Evolutionary conservation across 2,329 filamentous ascomycete genomes (phyloP), one percentile per base, ranked within the genome.

Genomic region (Arthroderma uncinatum): DNA sequence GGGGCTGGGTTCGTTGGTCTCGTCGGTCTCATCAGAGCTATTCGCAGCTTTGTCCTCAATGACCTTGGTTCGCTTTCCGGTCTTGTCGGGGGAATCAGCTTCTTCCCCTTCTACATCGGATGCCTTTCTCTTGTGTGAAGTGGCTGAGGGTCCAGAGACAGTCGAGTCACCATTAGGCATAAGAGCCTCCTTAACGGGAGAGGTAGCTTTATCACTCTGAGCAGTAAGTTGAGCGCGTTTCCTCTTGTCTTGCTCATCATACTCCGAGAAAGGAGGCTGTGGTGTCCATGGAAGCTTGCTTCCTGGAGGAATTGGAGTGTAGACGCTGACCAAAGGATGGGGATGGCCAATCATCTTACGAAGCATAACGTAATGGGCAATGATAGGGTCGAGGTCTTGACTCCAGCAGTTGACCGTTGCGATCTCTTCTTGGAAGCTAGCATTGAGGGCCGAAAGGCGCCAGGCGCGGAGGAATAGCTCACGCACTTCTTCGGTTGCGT

Each of bases 401-500:
- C 57, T 57, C 23, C 58, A 57, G 7, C 64, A 61, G 58, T 69
- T 64, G 10, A 65, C 44, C 2, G 30, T 42, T 6, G 63, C 60
- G 10, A 69, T 50, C 74, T 62, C 74, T 66, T 62, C 76, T 74
- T 40, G 71, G 70, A 62, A 79, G 69, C 57, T 60, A 16, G 58
- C 55, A 54, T 69, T 69, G 44, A 69, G 59, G 28, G 64, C 61
- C 47, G 62, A 61, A 21, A 68, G 59, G 14, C 66, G 63, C 58
- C 64, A 67, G 37, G 69, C 68, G 56, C 72, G 71, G 57, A 77
- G 73, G 73, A 76, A 79, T 50, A 75, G 70, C 28, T 68, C 76
- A 60, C 76, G 73, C 44, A 78, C 74, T 42, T 79, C 76, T 56
- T 78, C 75, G 12, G 78, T 77, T 6, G 76, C 78, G 60, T 79